Evolutionary conservation across 441 rosid species (phyloP), one percentile per base, ranked within the genome.

Genomic region (Theobroma grandiflorum): DNA sequence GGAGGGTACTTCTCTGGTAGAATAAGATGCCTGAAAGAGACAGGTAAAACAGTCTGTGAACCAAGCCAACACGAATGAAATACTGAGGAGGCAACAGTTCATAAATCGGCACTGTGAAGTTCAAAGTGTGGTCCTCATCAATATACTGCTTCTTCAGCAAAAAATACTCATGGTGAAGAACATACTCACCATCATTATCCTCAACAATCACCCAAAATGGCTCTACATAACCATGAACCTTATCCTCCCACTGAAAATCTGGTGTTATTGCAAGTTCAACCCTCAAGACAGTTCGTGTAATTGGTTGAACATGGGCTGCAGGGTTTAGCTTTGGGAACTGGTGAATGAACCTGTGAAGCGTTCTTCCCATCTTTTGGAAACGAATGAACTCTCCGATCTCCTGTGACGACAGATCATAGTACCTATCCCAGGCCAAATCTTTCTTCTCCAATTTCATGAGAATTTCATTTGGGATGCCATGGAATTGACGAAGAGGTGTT

Each of bases 1-100:
- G 99, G 99, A 62, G 98, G 99, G 81, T 91, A 91, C 88, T 97
- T 95, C 80, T 97, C 99, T 37, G 99, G 99, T 70, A 97, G 92
- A 79, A 95, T 95, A 59, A 97, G 98, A 72, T 97, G 98, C 84
- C 97, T 89, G 87, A 97, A 96, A 76, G 98, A 95, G 76, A 97
- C 88, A 22, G 98, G 98, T 61, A 94, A 83, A 86, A 94, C 93
- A 77, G 98, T 89, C 79, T 92, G 97, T 12, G 99, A 94, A 53
- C 97, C 97, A 75, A 95, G 89, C 99, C 99, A 74, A 95, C 94
- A 18, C 92, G 92, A 76, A 95, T 91, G 86, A 91, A 94, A 84
- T 95, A 94, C 81, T 95, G 97, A 76, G 99, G 99, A 3, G 99
- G 98, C 86, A 95, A 80, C 22, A 98, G 99, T 80, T 97, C 98